These are phyloP conservation scores for Solanum peruvianum DNA, from an alignment of 257 asterid species.

Conservation along the genomic window DNA sequence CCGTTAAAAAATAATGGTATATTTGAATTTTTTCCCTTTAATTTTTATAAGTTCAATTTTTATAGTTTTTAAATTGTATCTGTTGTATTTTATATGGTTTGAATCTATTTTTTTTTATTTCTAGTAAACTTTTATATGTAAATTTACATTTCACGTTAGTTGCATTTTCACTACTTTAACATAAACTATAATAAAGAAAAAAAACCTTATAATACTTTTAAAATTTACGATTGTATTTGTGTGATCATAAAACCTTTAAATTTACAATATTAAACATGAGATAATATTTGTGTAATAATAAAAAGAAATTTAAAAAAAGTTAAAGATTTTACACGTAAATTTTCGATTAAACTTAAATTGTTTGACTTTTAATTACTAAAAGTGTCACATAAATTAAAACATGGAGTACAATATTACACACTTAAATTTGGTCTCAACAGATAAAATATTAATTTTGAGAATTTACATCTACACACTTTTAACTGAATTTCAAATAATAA, in stretches of 20 bases:
- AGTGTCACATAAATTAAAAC: no score
- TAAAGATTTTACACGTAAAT: fast-evolving
- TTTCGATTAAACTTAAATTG: no score
- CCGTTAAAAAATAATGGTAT: no score
- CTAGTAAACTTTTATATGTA: neutral
- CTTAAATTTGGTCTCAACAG: no score
- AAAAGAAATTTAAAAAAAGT: no score
- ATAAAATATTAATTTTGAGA: no score
- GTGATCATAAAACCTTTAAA: neutral
- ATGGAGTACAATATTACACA: fast-evolving
- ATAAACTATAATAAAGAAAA: neutral
- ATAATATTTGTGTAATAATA: no score
- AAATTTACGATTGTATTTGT: neutral
- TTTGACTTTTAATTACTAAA: fast-evolving
- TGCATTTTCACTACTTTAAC: neutral
- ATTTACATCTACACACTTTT: no score
- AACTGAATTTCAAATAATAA: no score
- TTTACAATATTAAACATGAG: neutral
- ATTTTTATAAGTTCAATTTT: neutral
- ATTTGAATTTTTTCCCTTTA: no score
- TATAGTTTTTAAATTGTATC: neutral
- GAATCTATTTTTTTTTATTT: neutral
- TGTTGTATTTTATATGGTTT: neutral
- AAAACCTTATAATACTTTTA: neutral
- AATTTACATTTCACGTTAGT: no score